Base-by-base conservation (phyloP, 805 yeast genomes). In the Kregervanrija delftensis region DNA sequence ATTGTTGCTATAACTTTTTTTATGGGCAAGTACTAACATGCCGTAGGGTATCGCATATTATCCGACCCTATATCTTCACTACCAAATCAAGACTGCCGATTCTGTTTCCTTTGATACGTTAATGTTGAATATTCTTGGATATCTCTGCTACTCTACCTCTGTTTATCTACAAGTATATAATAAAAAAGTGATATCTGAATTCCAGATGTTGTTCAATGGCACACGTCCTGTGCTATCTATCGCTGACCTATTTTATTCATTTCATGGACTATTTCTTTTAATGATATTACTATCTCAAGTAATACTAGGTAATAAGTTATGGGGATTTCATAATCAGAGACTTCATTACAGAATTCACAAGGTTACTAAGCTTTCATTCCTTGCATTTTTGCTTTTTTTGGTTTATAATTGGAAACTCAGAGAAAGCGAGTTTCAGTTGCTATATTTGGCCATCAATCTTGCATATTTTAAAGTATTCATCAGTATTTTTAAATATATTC, bases 91-190 rank as follows among this genome's bases (percentile, higher is more conserved):
- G 42, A 66, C 75, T 0, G 61, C 80, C 0, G 74, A 73, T 42
- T 79, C 79, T 0, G 54, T 76, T 2, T 76, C 81, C 0, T 50
- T 68, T 3, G 83, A 77, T 49, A 74, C 68, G 46, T 56, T 73
- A 3, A 57, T 67, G 17, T 47, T 77, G 40, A 77, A 76, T 50
- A 61, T 67, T 2, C 52, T 69, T 1, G 83, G 83, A 0, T 76
- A 76, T 48, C 36, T 66, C 3, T 69, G 74, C 12, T 61, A 74
- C 38, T 53, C 73, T 4, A 42, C 58, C 1, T 74, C 81, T 0
- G 59, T 74, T 50, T 50, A 56, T 6, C 51, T 76, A n/a, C 74
- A 75, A 53, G 44, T 72, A 15, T 71, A 56, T 58, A 63, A 56
- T 47, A 4, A 52, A 41, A 66, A 46, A 14, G 66, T 68, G 30